phyloP scores from a whole-genome alignment of 768 basidiomycete species.

The Hemileccinum rubropunctum region DNA sequence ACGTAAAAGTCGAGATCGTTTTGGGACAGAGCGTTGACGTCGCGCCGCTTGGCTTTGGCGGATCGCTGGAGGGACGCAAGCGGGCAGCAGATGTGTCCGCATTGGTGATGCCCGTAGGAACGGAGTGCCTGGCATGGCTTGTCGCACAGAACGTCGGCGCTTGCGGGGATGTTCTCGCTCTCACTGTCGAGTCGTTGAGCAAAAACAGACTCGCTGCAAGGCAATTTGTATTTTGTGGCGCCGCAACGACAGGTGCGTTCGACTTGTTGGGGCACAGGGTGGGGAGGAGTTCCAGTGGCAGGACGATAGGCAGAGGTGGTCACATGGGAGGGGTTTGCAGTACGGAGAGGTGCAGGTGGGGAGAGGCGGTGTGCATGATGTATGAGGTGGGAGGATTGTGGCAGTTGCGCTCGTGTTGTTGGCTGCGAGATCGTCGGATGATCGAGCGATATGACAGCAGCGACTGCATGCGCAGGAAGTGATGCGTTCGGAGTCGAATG shows the following conservation, averaged over 20 bases:
- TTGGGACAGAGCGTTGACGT: background rate
- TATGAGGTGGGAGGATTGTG: slow-evolving; percentile 38
- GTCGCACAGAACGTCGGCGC: slow-evolving; percentile 78
- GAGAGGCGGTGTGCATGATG: slow-evolving; percentile 68
- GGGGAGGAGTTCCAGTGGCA: slow-evolving; percentile 84
- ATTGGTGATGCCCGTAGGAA: slow-evolving; percentile 85
- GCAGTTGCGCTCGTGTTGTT: too few species aligned
- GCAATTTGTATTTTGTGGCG: slow-evolving; percentile 47
- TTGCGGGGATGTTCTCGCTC: slow-evolving; percentile 32
- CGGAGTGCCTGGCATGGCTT: slow-evolving; percentile 74
- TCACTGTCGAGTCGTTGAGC: slow-evolving; percentile 2
- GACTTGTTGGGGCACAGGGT: slow-evolving; percentile 68
- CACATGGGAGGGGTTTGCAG: slow-evolving; percentile 64
- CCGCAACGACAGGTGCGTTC: slow-evolving; percentile 88
- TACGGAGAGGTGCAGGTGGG: slow-evolving; percentile 77
- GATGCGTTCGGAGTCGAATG: slow-evolving; percentile 65
- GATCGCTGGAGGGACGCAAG: slow-evolving; percentile 63
- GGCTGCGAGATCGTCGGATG: slow-evolving; percentile 33
- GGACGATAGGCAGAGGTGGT: slow-evolving; percentile 62
- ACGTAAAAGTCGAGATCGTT: slow-evolving; percentile 20
- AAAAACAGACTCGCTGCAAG: slow-evolving; percentile 41
- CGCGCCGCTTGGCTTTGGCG: slow-evolving; percentile 51
- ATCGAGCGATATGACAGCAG: slow-evolving; percentile 31
- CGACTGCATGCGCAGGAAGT: slow-evolving; percentile 84
- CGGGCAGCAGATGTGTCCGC: slow-evolving; percentile 84